Base-by-base conservation (phyloP, 192 early-diverging fungal species). In the Podila epicladia region DNA sequence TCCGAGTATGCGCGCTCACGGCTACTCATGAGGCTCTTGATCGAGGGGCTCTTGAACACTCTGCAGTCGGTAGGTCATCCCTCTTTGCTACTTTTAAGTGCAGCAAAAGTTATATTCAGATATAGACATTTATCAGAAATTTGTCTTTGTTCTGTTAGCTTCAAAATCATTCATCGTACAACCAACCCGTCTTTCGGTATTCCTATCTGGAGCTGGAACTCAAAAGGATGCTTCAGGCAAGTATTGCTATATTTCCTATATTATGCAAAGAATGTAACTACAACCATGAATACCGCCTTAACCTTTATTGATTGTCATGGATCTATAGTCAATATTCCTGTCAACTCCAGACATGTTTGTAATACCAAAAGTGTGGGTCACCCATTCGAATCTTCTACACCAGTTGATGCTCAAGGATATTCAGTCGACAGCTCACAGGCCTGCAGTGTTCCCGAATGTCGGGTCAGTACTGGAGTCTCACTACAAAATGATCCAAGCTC, bases 331-430 rank as follows among this genome's bases (percentile, higher is more conserved):
- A 22, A 64, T 88, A 49, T 89, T 90, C 49, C 41, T 88, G 3
- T 86, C 89, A 1, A 85, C 82, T 8, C 89, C 89, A 11, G 89
- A 90, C 53, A 87, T 89, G 85, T 90, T 90, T 85, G 86, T 90
- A 15, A 83, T 86, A 66, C 89, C 89, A 37, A 83, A 84, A 35
- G 67, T 83, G 20, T 90, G 86, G 77, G 72, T 84, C 20, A 75
- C 75, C 22, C 86, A 90, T 33, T 70, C 82, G 19, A 71, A 67
- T 28, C 31, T 90, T 15, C 53, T 90, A 8, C 80, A 82, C 4
- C 51, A 63, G 22, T 73, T 86, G 19, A 63, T 90, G 3, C 72
- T 82, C 31, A 45, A 87, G 31, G 82, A 84, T 53, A 58, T 74
- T 65, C 87, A 59, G 57, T 67, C 51, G 41, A 75, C 24, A 61